These are phyloP conservation scores for Sugiyamaella castrensis DNA, from an alignment of 1,139 yeast genomes.

Conservation along the genomic window DNA sequence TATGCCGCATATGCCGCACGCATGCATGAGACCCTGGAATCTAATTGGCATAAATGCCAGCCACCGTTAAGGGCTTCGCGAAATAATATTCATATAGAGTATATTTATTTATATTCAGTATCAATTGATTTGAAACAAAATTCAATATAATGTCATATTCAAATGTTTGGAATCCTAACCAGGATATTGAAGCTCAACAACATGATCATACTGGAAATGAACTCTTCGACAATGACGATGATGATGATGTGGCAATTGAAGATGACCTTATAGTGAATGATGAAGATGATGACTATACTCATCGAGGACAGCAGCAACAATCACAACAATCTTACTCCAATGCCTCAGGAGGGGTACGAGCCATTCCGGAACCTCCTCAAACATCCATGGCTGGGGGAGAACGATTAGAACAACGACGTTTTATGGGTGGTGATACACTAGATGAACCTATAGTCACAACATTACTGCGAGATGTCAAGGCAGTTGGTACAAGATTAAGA, in stretches of 20 bases:
- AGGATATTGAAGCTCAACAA: conserved; percentile 18
- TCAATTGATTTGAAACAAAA: too few species aligned
- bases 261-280: conserved; percentile 28
- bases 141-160: conserved; percentile 22
- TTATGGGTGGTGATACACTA: conserved; percentile 78
- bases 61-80: too few species aligned
- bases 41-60: too few species aligned
- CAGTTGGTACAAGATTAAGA: conserved; percentile 61
- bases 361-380: conserved; percentile 25
- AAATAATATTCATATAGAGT: too few species aligned
- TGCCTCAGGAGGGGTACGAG: conserved; percentile 9
- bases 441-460: conserved; percentile 80
- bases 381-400: conserved; percentile 41
- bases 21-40: too few species aligned
- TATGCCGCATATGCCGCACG: too few species aligned
- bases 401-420: conserved; percentile 65
- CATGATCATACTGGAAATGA: conserved; percentile 25
- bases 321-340: conserved; percentile 5
- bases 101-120: too few species aligned
- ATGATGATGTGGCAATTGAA: conserved; percentile 25
- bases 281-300: conserved; percentile 20
- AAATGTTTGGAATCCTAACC: conserved; percentile 22
- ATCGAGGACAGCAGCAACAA: conserved; percentile 7
- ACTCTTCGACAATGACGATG: conserved; percentile 7
- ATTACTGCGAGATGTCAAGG: conserved; percentile 60